Evolutionary conservation across 1,139 yeast species (phyloP), one percentile per base, ranked within the genome.

Genomic region (Candida sojae): DNA sequence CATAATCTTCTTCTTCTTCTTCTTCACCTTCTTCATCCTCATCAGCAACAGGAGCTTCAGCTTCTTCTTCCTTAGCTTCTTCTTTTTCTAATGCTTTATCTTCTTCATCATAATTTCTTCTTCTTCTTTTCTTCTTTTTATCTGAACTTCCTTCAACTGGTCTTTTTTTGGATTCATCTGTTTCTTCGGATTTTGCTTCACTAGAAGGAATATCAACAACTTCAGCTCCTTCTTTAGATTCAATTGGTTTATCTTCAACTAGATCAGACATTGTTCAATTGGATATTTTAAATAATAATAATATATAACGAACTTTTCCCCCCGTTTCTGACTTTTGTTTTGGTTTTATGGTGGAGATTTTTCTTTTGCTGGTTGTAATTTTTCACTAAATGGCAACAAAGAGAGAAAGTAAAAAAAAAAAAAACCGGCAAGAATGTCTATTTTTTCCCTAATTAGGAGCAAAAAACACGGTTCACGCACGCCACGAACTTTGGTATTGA

Each of bases 1-100:
- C 64, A 2, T 68, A 71, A 42, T 75, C 80, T 57, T 71, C 80
- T 36, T 77, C 86, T 45, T 82, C 86, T 42, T 80, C 84, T n/a
- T 77, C 75, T 3, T 79, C 86, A 3, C 73, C 80, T 3, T 77
- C 85, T 4, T 49, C 56, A 3, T 50, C 53, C 9, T 68, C 73
- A 40, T 75, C 80, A 58, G 68, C 80, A 38, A 79, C 84, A 11
- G 76, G 84, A 11, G 44, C 53, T 7, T 50, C 50, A 3, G 67
- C 73, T 39, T 75, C 70, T 52, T 73, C 67, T 47, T 67, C 63
- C 38, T 46, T 37, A 28, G 33, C 41, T 38, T 43, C 42, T 25
- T 36, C 41, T 48, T 57, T 68, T 42, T 45, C 48, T 31, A 30
- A 30, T 6, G 36, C 40, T 39, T 44, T 39, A 68, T 69, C 77